Base-by-base conservation (phyloP, 2,329 filamentous ascomycete species). In the Fusarium sp. region DNA sequence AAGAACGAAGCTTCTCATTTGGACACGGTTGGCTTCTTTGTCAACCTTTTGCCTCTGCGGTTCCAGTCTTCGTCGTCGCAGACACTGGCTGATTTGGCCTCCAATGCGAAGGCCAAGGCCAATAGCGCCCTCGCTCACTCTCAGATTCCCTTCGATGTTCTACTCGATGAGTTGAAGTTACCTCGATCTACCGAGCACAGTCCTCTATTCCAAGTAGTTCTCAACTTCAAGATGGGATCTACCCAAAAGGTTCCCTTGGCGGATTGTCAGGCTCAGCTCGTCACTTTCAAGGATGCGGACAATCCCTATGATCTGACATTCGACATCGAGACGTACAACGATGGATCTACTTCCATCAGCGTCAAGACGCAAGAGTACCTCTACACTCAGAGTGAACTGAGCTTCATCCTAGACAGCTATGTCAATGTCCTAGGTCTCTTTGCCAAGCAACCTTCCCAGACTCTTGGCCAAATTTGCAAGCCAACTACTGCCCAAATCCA, bases 1-100 rank as follows among this genome's bases (percentile, higher is more conserved):
- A 55, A 51, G n/a, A 45, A 40, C 14, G 44, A 67, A 7, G 49
- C 40, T 6, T n/a, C 59, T 11, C 26, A 51, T 9, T 38, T 52
- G 8, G 46, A 67, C 5, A 46, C 47, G 5, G 34, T 67, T 21
- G 65, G 65, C 2, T 57, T 67, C 15, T 65, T 57, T 17, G 49
- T 67, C 21, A 65, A 67, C 19, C 49, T 67, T 6, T 31, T 67
- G 2, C 65, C 57, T 3, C 17, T 57, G 2, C 45, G 54, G 14
- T 21, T 57, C 4, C 11, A 36, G 11, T 21, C 45, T 4, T 22
- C 19, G 4, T 7, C 19, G 8, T 50, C 53, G 0, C 43, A 50
- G 17, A 56, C 43, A 7, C 24, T 56, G 3, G 34, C 44, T 14
- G 53, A 39, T 4, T 33, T 56, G 11, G 44, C 21, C 13, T 31